Evolutionary conservation across 2,329 filamentous ascomycete genomes (phyloP).

Genomic region (Diaporthe vaccinii): DNA sequence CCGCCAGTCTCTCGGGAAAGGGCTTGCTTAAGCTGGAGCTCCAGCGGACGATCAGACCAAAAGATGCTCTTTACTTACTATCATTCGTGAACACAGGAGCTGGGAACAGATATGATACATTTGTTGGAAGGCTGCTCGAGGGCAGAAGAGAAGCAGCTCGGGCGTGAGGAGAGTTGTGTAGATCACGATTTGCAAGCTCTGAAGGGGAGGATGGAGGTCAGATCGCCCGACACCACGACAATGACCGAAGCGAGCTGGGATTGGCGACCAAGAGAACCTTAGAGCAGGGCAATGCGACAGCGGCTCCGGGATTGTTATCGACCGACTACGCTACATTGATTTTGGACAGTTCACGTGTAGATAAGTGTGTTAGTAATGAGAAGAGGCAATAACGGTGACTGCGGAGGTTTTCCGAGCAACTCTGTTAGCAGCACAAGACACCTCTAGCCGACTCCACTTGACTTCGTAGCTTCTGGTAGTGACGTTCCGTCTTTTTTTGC

Average conservation of each 20-base stretch:
- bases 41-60: background rate
- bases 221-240: conserved; percentile 32
- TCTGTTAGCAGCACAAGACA: background rate
- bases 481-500: conserved; percentile 31
- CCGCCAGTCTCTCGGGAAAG: background rate
- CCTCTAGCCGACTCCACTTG: conserved; percentile 22
- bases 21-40: conserved; percentile 20
- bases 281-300: conserved; percentile 30
- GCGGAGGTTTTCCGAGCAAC: rapidly evolving
- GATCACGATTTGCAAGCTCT: conserved; percentile 33
- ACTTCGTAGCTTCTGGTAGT: background rate
- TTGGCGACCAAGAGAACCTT: conserved; percentile 25
- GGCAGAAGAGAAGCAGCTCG: background rate
- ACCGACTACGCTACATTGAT: background rate
- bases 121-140: background rate
- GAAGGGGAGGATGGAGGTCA: conserved; percentile 30
- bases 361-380: conserved; percentile 7
- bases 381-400: background rate
- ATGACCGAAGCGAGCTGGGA: conserved; percentile 33
- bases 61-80: conserved; percentile 21
- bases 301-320: conserved; percentile 29
- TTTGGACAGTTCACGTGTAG: conserved; percentile 17
- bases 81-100: conserved; percentile 20
- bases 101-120: conserved; percentile 24
- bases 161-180: conserved; percentile 16